A percentile compares a stretch with the other conserved stretches of the same genome.
Conservation (phyloP, 805 yeast genomes). For the Groenewaldozyma tartarivorans region DNA sequence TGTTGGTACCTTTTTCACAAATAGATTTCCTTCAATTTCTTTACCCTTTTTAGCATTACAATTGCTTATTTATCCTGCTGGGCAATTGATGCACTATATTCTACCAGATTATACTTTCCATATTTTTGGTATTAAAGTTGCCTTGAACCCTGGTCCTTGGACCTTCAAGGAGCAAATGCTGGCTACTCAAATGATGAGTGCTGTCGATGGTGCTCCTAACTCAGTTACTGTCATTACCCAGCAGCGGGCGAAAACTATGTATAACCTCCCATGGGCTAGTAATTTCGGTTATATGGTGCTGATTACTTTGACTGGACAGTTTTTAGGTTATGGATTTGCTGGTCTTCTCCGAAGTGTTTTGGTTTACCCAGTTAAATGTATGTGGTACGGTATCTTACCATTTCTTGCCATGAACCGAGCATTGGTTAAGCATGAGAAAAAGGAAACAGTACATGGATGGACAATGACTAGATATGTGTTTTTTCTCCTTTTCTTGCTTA, state of each 20-base stretch:
- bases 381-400: conserved; percentile 48
- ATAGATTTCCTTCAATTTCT: conserved; percentile 45
- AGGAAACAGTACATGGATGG: conserved; percentile 47
- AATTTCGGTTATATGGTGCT: conserved; percentile 35
- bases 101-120: conserved; percentile 40
- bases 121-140: conserved; percentile 30
- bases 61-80: conserved; percentile 52
- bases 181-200: conserved; percentile 33
- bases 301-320: conserved; percentile 38
- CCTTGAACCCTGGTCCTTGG: conserved; percentile 59
- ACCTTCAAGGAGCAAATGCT: conserved; percentile 54
- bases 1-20: conserved; percentile 48
- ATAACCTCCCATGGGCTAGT: conserved; percentile 11
- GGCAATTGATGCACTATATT: conserved; percentile 34
- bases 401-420: conserved; percentile 45
- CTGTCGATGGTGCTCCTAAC: conserved; percentile 39
- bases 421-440: conserved; percentile 23
- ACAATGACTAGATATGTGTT: conserved; percentile 41
- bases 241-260: conserved; percentile 9
- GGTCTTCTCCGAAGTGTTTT: conserved; percentile 46
- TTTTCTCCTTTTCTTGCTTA: conserved; percentile 34
- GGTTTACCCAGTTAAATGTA: conserved; percentile 33
- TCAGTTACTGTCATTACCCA: conserved; percentile 19
- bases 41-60: conserved; percentile 47
- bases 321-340: conserved; percentile 43